A percentile compares a stretch with the other conserved stretches of the same genome.
Conservation (phyloP, 345 rosid species). For the Cochlearia excelsa region DNA sequence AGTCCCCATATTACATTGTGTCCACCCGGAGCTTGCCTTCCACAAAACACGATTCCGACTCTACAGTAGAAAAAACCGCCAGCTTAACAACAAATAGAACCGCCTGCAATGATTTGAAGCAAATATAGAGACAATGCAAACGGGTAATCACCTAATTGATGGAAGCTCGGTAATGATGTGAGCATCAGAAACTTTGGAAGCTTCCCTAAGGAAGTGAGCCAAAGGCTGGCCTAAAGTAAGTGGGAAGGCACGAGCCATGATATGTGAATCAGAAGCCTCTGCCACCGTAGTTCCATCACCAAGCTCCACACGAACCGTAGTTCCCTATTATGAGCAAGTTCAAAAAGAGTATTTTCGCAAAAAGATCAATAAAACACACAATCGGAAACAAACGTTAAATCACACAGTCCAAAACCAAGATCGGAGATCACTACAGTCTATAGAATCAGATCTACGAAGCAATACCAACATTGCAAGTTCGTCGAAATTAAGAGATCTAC, state of each 20-base stretch:
- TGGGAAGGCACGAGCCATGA: conserved; percentile 65
- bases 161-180: conserved; percentile 88
- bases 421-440: neutral
- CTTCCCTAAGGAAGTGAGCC: conserved; percentile 89
- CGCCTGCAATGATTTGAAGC: neutral
- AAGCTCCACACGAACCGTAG: conserved; percentile 90
- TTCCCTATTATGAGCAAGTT: conserved; percentile 53
- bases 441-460: conserved; percentile 29
- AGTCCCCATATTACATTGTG: conserved; percentile 98
- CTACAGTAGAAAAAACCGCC: conserved; percentile 37
- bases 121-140: conserved; percentile 3
- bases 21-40: conserved; percentile 98
- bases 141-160: conserved; percentile 46
- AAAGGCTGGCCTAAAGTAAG: conserved; percentile 84
- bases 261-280: conserved; percentile 65
- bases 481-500: neutral
- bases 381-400: neutral
- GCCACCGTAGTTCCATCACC: conserved; percentile 74
- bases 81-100: neutral
- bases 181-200: conserved; percentile 89
- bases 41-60: conserved; percentile 91
- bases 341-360: neutral
- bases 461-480: conserved; percentile 13
- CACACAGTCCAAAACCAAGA: conserved; percentile 10
- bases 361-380: neutral